Evolutionary conservation across 2,329 filamentous ascomycete genomes (phyloP).

Genomic region (Periconia sp.): DNA sequence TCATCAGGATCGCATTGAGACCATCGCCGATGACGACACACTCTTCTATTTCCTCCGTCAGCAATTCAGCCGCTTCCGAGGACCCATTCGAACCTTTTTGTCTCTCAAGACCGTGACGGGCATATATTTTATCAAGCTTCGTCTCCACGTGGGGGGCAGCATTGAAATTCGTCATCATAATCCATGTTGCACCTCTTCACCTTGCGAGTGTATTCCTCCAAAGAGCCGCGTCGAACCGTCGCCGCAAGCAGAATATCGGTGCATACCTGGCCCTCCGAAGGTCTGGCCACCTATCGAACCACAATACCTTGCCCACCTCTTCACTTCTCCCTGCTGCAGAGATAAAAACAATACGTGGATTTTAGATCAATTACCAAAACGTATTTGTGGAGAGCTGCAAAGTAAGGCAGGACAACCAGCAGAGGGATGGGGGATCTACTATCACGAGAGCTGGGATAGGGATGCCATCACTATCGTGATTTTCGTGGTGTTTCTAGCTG

Average conservation of each 20-base stretch:
- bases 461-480: slow-evolving; percentile 17
- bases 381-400: slow-evolving; percentile 22
- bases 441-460: slow-evolving; percentile 27
- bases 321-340: slow-evolving; percentile 22
- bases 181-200: slow-evolving; percentile 13
- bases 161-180: slow-evolving; percentile 27
- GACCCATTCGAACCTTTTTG: slow-evolving; percentile 12
- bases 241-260: slow-evolving; percentile 29
- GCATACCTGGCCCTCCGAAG: slow-evolving; percentile 20
- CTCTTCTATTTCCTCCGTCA: slow-evolving; percentile 23
- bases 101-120: slow-evolving; percentile 24
- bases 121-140: slow-evolving; percentile 29
- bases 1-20: slow-evolving; percentile 24
- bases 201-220: slow-evolving; percentile 32
- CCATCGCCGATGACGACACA: slow-evolving; percentile 20
- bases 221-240: slow-evolving; percentile 25
- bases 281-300: slow-evolving; percentile 29
- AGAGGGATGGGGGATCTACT: slow-evolving; percentile 38
- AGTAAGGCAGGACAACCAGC: slow-evolving; percentile 22
- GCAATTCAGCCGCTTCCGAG: slow-evolving; percentile 14
- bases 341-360: slow-evolving; percentile 26
- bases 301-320: slow-evolving; percentile 24
- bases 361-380: slow-evolving; percentile 28
- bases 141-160: slow-evolving; percentile 21
- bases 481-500: slow-evolving; percentile 17